phyloP scores from a whole-genome alignment of 2,329 filamentous ascomycete species.

The Emmonsiellopsis sp. region DNA sequence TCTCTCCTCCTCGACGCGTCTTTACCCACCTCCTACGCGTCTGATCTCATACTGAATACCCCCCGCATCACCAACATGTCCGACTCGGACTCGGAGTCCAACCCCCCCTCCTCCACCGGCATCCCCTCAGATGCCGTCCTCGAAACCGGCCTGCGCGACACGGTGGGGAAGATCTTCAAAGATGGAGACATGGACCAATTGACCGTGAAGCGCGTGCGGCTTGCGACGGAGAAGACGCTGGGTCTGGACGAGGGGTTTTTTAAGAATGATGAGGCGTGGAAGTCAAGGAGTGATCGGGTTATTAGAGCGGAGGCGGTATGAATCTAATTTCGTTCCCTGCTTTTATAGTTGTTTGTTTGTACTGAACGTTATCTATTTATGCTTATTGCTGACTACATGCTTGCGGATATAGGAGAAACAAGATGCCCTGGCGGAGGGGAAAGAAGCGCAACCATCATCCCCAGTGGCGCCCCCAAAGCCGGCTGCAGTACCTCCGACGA shows the following conservation, averaged over 20 bases:
- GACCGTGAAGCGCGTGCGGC: slow-evolving; percentile 49
- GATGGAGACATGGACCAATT: slow-evolving; percentile 41
- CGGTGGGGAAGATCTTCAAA: slow-evolving; percentile 27
- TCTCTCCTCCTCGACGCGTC: not conserved
- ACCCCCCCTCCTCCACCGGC: slow-evolving; percentile 15
- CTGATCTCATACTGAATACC: not conserved
- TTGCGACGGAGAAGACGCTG: slow-evolving; percentile 43
- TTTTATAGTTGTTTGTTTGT: not conserved
- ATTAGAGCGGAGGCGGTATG: slow-evolving; percentile 45
- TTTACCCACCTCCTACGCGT: not conserved
- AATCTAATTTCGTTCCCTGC: not conserved
- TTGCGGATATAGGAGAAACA: slow-evolving; percentile 21
- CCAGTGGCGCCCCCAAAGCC: slow-evolving; percentile 3
- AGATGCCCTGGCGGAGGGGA: slow-evolving; percentile 16
- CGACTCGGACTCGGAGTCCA: slow-evolving; percentile 23
- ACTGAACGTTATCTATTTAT: not conserved
- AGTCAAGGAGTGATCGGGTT: slow-evolving; percentile 43
- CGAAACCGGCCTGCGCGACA: slow-evolving; percentile 31
- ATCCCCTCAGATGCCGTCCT: slow-evolving; percentile 26
- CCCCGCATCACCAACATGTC: slow-evolving; percentile 16
- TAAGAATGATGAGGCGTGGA: slow-evolving; percentile 47
- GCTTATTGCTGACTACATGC: not conserved
- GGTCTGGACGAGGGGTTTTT: slow-evolving; percentile 47
- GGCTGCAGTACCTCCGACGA: slow-evolving; percentile 6
- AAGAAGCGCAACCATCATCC: slow-evolving; percentile 2